These are phyloP conservation scores for Rosa persica DNA, from an alignment of 306 rosid species.

Conservation along the genomic window DNA sequence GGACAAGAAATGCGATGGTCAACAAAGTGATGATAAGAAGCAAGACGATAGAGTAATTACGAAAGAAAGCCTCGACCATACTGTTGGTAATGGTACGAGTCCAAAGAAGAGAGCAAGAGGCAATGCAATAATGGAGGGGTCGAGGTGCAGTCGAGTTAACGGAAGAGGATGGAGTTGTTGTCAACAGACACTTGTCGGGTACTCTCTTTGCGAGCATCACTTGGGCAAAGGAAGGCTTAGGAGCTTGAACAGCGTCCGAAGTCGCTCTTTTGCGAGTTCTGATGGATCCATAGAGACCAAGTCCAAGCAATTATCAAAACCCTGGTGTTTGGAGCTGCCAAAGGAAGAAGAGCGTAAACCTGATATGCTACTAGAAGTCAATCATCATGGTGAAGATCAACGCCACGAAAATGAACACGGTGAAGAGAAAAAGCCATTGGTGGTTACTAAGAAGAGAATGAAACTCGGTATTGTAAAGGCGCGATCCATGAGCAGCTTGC, in stretches of 20 bases:
- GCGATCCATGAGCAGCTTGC: constrained; percentile 80
- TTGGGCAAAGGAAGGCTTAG: constrained; percentile 88
- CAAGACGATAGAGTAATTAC: constrained; percentile 14
- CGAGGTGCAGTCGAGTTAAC: constrained; percentile 98
- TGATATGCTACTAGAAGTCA: background rate
- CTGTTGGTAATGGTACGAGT: background rate
- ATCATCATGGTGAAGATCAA: background rate
- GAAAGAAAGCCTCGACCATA: background rate
- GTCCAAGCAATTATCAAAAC: background rate
- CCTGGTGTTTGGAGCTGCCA: background rate
- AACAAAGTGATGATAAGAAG: constrained; percentile 13
- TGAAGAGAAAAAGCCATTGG: constrained; percentile 25
- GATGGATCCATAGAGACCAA: background rate
- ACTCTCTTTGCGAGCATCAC: constrained; percentile 97
- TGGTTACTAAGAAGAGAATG: constrained; percentile 38
- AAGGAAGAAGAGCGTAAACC: background rate
- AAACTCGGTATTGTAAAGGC: constrained; percentile 85
- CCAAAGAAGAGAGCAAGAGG: constrained; percentile 49
- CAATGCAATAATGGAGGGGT: constrained; percentile 78
- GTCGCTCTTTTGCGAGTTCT: constrained; percentile 34
- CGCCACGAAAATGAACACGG: background rate
- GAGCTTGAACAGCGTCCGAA: constrained; percentile 80
- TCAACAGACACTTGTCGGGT: constrained; percentile 93
- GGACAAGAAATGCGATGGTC: constrained; percentile 50
- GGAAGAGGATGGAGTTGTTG: constrained; percentile 98